Base-by-base conservation (phyloP, 2,329 filamentous ascomycete species). In the Fusarium buharicum region DNA sequence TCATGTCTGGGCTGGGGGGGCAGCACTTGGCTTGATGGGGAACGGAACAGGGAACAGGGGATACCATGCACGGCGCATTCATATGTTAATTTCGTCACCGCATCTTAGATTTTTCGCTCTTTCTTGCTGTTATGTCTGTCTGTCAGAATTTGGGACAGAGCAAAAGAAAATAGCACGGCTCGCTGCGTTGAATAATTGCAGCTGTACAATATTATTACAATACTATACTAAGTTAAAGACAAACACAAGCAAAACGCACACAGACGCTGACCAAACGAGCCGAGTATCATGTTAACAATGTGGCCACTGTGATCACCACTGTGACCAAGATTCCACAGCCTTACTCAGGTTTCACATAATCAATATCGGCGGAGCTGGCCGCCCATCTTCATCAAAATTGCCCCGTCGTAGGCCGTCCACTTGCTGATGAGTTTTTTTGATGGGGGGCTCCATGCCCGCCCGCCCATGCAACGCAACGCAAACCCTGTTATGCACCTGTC, bases 1-100 rank as follows among this genome's bases (percentile, higher is more conserved):
- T 36, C 38, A 48, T 39, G 20, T 33, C 34, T 33, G 41, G 59
- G 39, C 22, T 24, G 22, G 22, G 22, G 7, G 22, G 22, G 22
- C 22, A 24, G 38, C 28, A 55, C 36, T 52, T 18, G 18, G 18
- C 36, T 38, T 38, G 40, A 55, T 27, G 48, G 55, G 55, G 55
- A 59, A 59, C 27, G 37, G 56, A 46, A 27, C 56, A 59, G 48
- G 37, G 56, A 46, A 27, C 56, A 59, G 48, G 55, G 55, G 56
- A 60, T 59, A 49, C 48, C 56, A 39, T 60, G 56, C 55, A 59
- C 14, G 47, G 40, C 56, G 55, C 56, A 47, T 43, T 36, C 31
- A 59, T 48, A n/a, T 59, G 20, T 54, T 59, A 55, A 59, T 59
- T 59, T 59, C 56, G 48, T 60, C 56, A 59, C 54, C 55, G 55